These are phyloP conservation scores for Diddensiella transvaalensis DNA, from an alignment of 805 yeast species.

Conservation along the genomic window DNA sequence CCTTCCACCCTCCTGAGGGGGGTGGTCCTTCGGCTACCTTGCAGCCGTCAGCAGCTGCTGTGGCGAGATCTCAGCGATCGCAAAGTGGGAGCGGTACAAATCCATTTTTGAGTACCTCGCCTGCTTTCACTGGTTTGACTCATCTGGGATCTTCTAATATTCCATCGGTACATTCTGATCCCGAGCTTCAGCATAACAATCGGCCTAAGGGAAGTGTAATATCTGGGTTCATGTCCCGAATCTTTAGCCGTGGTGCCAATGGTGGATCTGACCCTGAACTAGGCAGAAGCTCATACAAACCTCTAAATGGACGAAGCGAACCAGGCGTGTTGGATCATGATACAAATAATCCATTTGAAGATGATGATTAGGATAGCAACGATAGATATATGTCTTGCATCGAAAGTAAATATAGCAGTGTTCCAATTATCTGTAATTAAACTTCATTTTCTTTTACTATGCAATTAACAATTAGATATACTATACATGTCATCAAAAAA, in stretches of 20 bases:
- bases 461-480: background rate
- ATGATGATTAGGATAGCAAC: background rate
- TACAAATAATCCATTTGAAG: background rate
- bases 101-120: conserved; percentile 1
- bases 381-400: too few species aligned
- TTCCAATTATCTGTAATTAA: too few species aligned
- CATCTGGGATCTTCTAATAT: background rate
- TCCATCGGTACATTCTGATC: background rate
- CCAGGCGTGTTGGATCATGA: background rate
- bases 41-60: conserved; percentile 30
- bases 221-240: background rate
- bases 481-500: too few species aligned
- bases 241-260: background rate
- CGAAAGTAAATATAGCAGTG: too few species aligned
- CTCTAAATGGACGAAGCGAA: background rate
- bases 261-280: background rate
- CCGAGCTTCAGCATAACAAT: background rate
- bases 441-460: background rate
- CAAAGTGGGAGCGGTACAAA: conserved; percentile 4
- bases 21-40: conserved; percentile 19
- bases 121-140: background rate
- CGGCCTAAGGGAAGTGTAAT: background rate
- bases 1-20: conserved; percentile 2
- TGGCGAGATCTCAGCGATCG: conserved; percentile 21
- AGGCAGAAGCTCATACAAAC: background rate